phyloP scores from a whole-genome alignment of 192 early-diverging fungal genomes.

The Pecoramyces ruminantium region DNA sequence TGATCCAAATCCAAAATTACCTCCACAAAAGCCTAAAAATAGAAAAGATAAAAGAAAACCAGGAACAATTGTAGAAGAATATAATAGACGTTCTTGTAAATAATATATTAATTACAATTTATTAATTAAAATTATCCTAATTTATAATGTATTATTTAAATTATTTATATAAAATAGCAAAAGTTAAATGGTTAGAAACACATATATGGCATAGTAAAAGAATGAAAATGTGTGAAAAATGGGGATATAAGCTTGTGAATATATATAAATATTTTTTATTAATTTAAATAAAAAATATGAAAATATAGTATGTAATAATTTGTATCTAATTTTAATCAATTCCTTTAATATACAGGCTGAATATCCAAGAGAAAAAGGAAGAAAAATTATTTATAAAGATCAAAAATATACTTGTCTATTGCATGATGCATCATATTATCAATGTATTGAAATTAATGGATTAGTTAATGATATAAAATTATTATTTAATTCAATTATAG shows the following conservation, averaged over 20 bases:
- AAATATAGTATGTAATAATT: no score
- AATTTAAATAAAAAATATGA: no score
- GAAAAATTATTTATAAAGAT: slow-evolving; percentile 54
- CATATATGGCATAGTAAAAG: slow-evolving; percentile 98
- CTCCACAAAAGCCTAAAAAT: slow-evolving; percentile 5
- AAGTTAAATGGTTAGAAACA: slow-evolving; percentile 82
- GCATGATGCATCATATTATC: slow-evolving; percentile 72
- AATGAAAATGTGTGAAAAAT: slow-evolving; percentile 78
- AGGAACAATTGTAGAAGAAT: slow-evolving; percentile 22
- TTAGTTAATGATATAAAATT: slow-evolving; percentile 16
- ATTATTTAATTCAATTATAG: slow-evolving; percentile 32
- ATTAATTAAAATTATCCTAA: no score
- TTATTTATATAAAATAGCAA: slow-evolving; percentile 6
- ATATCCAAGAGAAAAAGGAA: slow-evolving; percentile 72
- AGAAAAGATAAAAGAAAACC: slow-evolving; percentile 19
- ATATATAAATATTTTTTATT: slow-evolving; percentile 4
- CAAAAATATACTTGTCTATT: slow-evolving; percentile 55
- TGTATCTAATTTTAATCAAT: no score
- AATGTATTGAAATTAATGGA: slow-evolving; percentile 55
- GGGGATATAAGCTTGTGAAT: slow-evolving; percentile 59
- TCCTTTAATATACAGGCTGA: slow-evolving; percentile 45
- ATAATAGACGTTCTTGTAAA: slow-evolving; percentile 17
- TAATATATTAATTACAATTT: no score
- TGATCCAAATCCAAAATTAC: slow-evolving; percentile 1
- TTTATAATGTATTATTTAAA: no score